Evolutionary conservation across 768 basidiomycete species (phyloP), one percentile per base, ranked within the genome.

Genomic region (Lentinula edodes): DNA sequence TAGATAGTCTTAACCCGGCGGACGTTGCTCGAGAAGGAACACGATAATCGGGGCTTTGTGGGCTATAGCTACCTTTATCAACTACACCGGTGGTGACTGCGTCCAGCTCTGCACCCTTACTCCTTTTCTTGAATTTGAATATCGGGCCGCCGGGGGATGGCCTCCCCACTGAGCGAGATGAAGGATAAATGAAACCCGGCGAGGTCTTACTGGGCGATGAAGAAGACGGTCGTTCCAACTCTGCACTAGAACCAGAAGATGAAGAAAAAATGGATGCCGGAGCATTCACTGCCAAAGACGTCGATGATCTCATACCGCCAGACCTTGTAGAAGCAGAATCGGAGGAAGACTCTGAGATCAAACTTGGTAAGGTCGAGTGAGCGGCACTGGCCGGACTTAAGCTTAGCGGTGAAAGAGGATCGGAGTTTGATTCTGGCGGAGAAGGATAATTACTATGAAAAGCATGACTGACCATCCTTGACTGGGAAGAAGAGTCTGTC

Each of bases 131-230:
- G n/a, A 61, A 36, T 50, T 58, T 53, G 55, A 63, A 52, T 35
- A 61, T 28, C 18, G 62, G 20, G 5, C 35, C 16, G n/a, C 52
- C 61, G 5, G 54, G 16, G 4, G 55, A 52, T 13, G 67, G 68
- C 6, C 64, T 62, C 3, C 62, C 66, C 0, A 64, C 45, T 5
- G 68, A 67, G 9, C 68, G 66, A 12, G 68, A 67, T 0, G 66
- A 67, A 7, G 68, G 68, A 46, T 65, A 69, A 5, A 69, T 63
- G 51, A 69, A 69, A 20, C 28, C 51, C 9, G 61, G 36, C 3
- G 52, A 28, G 8, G 9, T 38, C 34, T 18, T 43, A 9, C 20
- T 13, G 15, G 54, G 45, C 20, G 39, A 42, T 3, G 54, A 55
- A 32, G 54, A 55, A 32, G 61, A 54, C 5, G 61, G 32, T 34